Percentiles rank a stretch among this genome's conserved stretches.
Conservation (phyloP, 2,329 filamentous ascomycete species). For the Colletotrichum orbiculare region DNA sequence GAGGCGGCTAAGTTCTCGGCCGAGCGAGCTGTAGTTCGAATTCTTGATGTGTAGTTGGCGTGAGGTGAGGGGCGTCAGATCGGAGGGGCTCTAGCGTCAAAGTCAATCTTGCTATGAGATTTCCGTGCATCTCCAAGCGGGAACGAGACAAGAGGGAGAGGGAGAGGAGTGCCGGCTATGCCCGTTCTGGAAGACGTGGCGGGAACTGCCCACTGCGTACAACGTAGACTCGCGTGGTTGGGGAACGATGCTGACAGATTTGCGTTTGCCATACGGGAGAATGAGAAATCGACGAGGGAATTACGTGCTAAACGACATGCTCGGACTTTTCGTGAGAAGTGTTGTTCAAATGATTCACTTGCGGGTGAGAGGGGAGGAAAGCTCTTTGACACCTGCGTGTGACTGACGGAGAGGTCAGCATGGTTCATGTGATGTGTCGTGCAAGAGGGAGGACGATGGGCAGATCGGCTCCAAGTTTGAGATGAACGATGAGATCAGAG, state of each 20-base stretch:
- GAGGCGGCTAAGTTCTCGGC: conserved; percentile 16
- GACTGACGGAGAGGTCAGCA: no score
- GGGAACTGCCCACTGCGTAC: not conserved
- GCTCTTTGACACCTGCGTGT: no score
- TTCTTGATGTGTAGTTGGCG: conserved; percentile 3
- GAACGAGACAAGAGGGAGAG: not conserved
- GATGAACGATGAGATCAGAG: conserved; percentile 20
- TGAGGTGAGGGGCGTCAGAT: conserved; percentile 1
- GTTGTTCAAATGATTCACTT: no score
- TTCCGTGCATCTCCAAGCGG: not conserved
- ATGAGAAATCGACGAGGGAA: no score
- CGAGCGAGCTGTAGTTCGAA: conserved; percentile 17
- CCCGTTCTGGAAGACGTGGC: conserved; percentile 8
- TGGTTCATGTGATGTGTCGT: not conserved
- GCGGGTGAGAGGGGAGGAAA: no score
- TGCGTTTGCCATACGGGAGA: not conserved
- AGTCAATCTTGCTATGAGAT: conserved; percentile 18
- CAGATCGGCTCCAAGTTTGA: conserved; percentile 5
- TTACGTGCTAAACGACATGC: no score
- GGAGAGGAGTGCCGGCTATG: not conserved
- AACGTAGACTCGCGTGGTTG: not conserved
- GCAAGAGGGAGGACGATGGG: not conserved
- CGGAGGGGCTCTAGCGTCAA: conserved; percentile 17
- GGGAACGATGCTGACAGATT: not conserved
- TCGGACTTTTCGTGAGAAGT: no score